Evolutionary conservation across 805 yeast species (phyloP), one percentile per base, ranked within the genome.

Genomic region (Torulaspora franciscae): DNA sequence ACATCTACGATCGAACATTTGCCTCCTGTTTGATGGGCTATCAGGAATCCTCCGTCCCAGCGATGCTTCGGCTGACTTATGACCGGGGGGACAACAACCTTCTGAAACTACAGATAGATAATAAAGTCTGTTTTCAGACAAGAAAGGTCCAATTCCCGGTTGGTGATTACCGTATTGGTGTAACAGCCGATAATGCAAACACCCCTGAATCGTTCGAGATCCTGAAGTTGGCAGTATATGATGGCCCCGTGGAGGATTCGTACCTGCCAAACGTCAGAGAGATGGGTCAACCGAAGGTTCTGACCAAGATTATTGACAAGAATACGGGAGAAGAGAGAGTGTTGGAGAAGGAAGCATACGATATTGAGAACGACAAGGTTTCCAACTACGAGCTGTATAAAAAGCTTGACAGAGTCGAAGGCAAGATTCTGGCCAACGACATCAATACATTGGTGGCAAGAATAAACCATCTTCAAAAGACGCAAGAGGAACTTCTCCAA

Each of bases 1-100:
- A 55, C 3, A 56, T 67, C 7, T 64, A 68, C 43, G 55, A 58
- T 3, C 48, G 57, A 29, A 59, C 78, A 0, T 67, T 81, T 50
- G 84, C 83, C 0, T 70, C 76, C 9, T 81, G 87, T 65, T 62
- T 68, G n/a, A 61, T 80, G 52, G 68, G 70, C 7, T 85, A 76
- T 54, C 82, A 83, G 59, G 81, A 79, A 54, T 77, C 87, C 0
- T 77, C 77, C 49, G 85, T 83, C 5, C 95, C 95, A 8, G 68
- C 76, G 19, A 81, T 85, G 1, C 42, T 83, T n/a, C 76, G 88
- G 64, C 52, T 85, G 10, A 77, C 83, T 7, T 83, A 82, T 55
- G 74, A 78, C 19, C 62, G 63, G 7, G 53, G 55, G 6, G 59
- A 66, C 32, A 60, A 62, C 23, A 67, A 70, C 11, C 62, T 75